Evolutionary conservation across 2,329 filamentous ascomycete genomes (phyloP).

Genomic region (Arachnopeziza araneosa): DNA sequence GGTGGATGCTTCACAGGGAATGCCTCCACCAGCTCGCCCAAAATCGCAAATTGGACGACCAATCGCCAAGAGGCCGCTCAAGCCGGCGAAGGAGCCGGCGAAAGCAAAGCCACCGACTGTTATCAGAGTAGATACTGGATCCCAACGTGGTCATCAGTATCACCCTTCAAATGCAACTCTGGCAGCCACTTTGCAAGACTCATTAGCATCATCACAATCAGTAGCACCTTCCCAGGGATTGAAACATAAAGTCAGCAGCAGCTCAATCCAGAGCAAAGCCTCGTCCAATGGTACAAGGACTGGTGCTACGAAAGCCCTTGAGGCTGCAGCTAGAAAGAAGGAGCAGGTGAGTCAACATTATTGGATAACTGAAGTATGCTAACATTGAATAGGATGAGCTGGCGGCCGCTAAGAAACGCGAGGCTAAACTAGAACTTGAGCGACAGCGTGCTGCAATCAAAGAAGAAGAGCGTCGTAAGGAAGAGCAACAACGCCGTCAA

Average conservation of each 20-base stretch:
- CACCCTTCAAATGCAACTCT: conserved; percentile 53
- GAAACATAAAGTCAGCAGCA: conserved; percentile 59
- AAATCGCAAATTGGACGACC: conserved; percentile 43
- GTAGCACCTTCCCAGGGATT: conserved; percentile 42
- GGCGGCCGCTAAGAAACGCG: conserved; percentile 70
- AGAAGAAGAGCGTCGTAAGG: conserved; percentile 58
- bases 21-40: conserved; percentile 56
- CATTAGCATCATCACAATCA: conserved; percentile 39
- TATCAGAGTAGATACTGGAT: conserved; percentile 64
- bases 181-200: conserved; percentile 54
- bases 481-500: conserved; percentile 53
- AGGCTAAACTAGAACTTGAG: conserved; percentile 76
- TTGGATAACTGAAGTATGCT: background rate
- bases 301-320: conserved; percentile 63
- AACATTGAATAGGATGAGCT: conserved; percentile 56
- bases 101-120: conserved; percentile 65
- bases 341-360: conserved; percentile 48
- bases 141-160: conserved; percentile 57
- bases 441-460: conserved; percentile 64
- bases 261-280: conserved; percentile 32
- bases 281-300: conserved; percentile 57
- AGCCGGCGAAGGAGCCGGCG: conserved; percentile 53
- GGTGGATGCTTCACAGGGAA: conserved; percentile 46
- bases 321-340: conserved; percentile 73
- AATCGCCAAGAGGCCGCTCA: conserved; percentile 52